Conservation (phyloP, 2,329 filamentous ascomycete species). For the Phyllosticta ampelicida region DNA sequence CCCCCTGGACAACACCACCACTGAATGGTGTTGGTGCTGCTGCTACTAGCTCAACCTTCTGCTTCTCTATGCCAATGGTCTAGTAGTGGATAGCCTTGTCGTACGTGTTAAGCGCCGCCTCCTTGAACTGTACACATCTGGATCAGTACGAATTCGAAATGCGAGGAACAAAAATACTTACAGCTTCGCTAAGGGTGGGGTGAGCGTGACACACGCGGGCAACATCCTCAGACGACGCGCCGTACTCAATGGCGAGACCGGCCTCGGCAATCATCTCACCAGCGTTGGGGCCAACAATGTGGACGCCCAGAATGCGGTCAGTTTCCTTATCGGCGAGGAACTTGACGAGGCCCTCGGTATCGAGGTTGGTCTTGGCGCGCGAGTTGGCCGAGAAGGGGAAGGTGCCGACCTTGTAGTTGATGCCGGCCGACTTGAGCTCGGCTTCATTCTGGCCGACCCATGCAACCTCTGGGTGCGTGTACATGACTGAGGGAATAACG, state of each 20-base stretch:
- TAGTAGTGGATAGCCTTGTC: conserved; percentile 91
- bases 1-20: neutral
- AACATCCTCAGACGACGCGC: conserved; percentile 68
- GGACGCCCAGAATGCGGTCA: conserved; percentile 85
- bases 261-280: conserved; percentile 99
- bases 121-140: conserved; percentile 57
- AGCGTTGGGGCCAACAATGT: conserved; percentile 92
- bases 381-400: conserved; percentile 99
- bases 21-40: neutral
- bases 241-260: conserved; percentile 90
- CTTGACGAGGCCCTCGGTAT: conserved; percentile 93
- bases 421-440: conserved; percentile 78
- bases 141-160: neutral
- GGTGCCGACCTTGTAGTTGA: conserved; percentile 84
- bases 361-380: conserved; percentile 95
- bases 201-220: conserved; percentile 87
- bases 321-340: conserved; percentile 95
- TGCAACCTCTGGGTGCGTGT: conserved; percentile 95
- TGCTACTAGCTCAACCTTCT: neutral
- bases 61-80: neutral
- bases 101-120: conserved; percentile 97
- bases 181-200: conserved; percentile 83
- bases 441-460: conserved; percentile 98
- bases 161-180: neutral
- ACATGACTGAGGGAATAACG: conserved; percentile 97